phyloP scores from a whole-genome alignment of 441 rosid species.

The Iberis amara region DNA sequence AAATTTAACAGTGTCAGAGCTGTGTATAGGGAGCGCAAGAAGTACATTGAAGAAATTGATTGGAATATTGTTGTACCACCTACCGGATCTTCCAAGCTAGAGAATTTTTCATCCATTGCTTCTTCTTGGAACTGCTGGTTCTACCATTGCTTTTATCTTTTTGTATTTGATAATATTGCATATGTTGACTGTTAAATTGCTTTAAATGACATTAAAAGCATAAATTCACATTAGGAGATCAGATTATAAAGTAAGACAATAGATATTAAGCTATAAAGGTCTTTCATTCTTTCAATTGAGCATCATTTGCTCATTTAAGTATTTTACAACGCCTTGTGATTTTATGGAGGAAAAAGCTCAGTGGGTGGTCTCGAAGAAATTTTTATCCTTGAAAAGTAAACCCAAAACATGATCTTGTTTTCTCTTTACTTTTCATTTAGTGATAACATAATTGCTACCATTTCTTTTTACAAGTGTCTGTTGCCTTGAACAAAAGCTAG shows the following conservation, averaged over 20 bases:
- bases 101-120: constrained; percentile 27
- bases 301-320: constrained; percentile 13
- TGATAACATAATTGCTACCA: constrained; percentile 3
- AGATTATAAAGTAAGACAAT: constrained; percentile 1
- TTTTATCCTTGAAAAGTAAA: constrained; percentile 81
- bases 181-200: constrained; percentile 3
- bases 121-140: constrained; percentile 9
- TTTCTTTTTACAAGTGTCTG: not conserved
- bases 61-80: constrained; percentile 91
- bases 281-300: not conserved
- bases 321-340: not conserved
- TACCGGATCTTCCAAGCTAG: constrained; percentile 63
- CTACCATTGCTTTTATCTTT: not conserved
- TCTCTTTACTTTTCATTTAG: not conserved
- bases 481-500: too few relatives aligned
- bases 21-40: constrained; percentile 87
- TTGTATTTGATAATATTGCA: constrained; percentile 9
- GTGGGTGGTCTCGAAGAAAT: constrained; percentile 93
- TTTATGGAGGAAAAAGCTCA: constrained; percentile 75
- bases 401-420: not conserved
- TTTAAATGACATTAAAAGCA: constrained; percentile 1
- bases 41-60: constrained; percentile 88
- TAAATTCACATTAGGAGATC: constrained; percentile 11
- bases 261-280: constrained; percentile 5
- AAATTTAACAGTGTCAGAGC: constrained; percentile 93